Conservation (phyloP, 139 green algal genomes). For the Zygnema circumcarinatum region DNA sequence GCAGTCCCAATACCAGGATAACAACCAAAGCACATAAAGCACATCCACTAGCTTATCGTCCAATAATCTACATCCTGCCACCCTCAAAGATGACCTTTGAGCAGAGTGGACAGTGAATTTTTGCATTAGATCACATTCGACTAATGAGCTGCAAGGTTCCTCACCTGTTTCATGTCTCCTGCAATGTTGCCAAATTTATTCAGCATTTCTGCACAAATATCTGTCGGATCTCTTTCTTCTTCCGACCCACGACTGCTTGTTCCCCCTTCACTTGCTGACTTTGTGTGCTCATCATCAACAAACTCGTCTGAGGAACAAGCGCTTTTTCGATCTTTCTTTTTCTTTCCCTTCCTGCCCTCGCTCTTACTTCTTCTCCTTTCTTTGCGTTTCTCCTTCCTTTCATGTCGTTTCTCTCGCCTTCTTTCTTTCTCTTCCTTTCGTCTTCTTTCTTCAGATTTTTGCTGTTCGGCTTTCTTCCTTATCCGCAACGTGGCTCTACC, state of each 20-base stretch:
- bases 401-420: background rate
- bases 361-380: slow-evolving; percentile 10
- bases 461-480: background rate
- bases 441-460: background rate
- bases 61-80: too few relatives aligned
- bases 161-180: background rate
- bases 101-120: too few relatives aligned
- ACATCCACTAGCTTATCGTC: too few relatives aligned
- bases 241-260: background rate
- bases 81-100: too few relatives aligned
- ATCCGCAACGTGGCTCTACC: background rate
- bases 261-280: background rate
- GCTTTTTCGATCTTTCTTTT: background rate
- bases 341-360: background rate
- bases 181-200: background rate
- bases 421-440: background rate
- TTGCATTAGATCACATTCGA: too few relatives aligned
- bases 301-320: background rate
- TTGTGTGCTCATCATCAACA: background rate
- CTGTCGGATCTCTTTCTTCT: background rate
- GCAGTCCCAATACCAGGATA: too few relatives aligned
- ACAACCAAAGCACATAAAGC: too few relatives aligned
- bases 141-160: too few relatives aligned
- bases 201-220: background rate
- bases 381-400: background rate